phyloP scores from a whole-genome alignment of 305 asterid genomes.

The Salvia sclarea region DNA sequence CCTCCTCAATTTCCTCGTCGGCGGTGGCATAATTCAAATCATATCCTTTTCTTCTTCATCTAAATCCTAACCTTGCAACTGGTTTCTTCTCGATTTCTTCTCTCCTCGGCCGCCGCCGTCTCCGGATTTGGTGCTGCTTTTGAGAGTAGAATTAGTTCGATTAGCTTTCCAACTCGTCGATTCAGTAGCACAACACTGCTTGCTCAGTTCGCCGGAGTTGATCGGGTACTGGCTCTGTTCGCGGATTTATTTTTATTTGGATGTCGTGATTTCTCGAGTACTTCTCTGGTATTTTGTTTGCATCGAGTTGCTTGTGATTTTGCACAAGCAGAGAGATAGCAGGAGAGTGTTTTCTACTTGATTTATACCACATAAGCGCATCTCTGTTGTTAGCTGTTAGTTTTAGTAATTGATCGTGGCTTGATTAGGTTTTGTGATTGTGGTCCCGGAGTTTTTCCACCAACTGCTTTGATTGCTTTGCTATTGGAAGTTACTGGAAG shows the following conservation, averaged over 20 bases:
- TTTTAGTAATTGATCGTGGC: slow-evolving; percentile 17
- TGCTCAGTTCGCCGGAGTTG: slow-evolving; percentile 22
- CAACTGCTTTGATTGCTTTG: slow-evolving; percentile 33
- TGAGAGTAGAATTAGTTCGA: slow-evolving; percentile 14
- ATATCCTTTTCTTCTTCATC: slow-evolving; percentile 23
- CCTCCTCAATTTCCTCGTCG: slow-evolving; percentile 34
- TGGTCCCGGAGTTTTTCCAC: slow-evolving; percentile 11
- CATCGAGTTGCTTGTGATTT: neutral
- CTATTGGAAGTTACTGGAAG: slow-evolving; percentile 32
- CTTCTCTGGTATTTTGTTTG: slow-evolving; percentile 31
- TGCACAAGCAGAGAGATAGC: neutral
- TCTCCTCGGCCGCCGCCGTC: slow-evolving; percentile 1
- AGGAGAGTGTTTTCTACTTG: slow-evolving; percentile 1
- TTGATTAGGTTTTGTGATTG: slow-evolving; percentile 22
- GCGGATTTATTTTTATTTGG: slow-evolving; percentile 12
- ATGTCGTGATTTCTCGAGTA: neutral
- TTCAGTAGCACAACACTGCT: slow-evolving; percentile 16
- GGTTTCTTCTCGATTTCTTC: slow-evolving; percentile 15
- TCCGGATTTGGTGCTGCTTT: neutral
- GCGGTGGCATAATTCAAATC: slow-evolving; percentile 31
- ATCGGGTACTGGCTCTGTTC: slow-evolving; percentile 11
- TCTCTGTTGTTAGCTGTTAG: slow-evolving; percentile 3
- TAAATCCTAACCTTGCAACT: neutral
- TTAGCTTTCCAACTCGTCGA: slow-evolving; percentile 12
- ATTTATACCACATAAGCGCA: slow-evolving; percentile 9